A percentile compares a stretch with the other conserved stretches of the same genome.
Evolutionary conservation across 805 yeast species (phyloP).

Genomic region (Starmerella roubikii): DNA sequence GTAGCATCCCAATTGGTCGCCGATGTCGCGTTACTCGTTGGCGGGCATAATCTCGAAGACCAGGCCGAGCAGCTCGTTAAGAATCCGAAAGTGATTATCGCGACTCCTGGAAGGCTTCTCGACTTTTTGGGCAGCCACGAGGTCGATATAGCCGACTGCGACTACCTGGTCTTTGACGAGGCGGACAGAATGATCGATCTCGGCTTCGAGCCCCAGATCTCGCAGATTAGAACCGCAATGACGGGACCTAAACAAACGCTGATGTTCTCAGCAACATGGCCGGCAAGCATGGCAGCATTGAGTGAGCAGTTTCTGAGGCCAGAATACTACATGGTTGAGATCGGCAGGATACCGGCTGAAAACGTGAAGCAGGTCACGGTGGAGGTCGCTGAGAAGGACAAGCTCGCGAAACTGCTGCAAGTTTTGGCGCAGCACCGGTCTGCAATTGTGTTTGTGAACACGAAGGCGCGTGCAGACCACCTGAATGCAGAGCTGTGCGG

Average conservation of each 20-base stretch:
- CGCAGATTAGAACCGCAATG: constrained; percentile 44
- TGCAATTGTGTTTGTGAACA: constrained; percentile 72
- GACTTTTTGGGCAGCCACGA: constrained; percentile 66
- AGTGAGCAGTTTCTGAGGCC: constrained; percentile 56
- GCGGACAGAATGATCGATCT: constrained; percentile 92
- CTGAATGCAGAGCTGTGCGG: constrained; percentile 32
- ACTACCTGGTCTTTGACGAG: constrained; percentile 72
- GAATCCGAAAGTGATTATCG: constrained; percentile 43
- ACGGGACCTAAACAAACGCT: constrained; percentile 35
- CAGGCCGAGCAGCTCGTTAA: constrained; percentile 47
- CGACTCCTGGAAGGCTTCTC: constrained; percentile 85
- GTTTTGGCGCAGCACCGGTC: constrained; percentile 17
- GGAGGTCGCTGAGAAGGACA: constrained; percentile 22
- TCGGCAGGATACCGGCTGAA: constrained; percentile 3
- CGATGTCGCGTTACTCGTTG: constrained; percentile 49
- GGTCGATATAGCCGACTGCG: constrained; percentile 45
- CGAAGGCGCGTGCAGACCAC: constrained; percentile 54
- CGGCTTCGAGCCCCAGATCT: constrained; percentile 79
- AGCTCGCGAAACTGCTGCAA: constrained; percentile 25
- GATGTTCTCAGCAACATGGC: constrained; percentile 94
- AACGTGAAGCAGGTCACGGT: constrained; percentile 51
- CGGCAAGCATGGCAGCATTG: constrained; percentile 53
- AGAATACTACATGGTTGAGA: constrained; percentile 41
- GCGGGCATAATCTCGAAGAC: constrained; percentile 77
- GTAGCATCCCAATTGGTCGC: constrained; percentile 35